phyloP scores from a whole-genome alignment of 352 stramenopile species.

The Pythium insidiosum region DNA sequence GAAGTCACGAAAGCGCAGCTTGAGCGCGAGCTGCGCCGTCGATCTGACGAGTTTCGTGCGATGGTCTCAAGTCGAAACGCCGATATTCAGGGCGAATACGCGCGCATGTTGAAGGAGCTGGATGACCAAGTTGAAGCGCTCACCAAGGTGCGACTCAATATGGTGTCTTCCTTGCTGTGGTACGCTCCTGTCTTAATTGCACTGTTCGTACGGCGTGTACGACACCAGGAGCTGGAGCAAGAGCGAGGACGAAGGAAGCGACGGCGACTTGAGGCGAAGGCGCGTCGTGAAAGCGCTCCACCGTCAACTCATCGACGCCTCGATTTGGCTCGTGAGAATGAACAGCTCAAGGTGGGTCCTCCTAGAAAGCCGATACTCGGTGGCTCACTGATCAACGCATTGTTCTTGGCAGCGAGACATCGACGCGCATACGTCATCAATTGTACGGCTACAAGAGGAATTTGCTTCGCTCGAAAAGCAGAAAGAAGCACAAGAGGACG shows the following conservation, averaged over 20 bases:
- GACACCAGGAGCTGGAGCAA: too few species aligned
- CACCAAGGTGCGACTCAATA: constrained; percentile 5
- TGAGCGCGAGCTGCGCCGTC: constrained; percentile 55
- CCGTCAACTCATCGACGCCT: too few species aligned
- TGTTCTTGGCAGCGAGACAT: too few species aligned
- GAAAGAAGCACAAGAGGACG: too few species aligned
- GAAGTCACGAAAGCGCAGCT: constrained; percentile 54
- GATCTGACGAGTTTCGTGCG: constrained; percentile 54
- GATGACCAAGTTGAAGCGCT: constrained; percentile 53
- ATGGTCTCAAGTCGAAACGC: constrained; percentile 62
- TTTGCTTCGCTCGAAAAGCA: constrained; percentile 29
- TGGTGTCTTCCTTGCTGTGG: too few species aligned
- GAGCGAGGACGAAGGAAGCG: constrained; percentile 35
- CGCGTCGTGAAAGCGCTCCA: too few species aligned
- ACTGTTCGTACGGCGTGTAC: too few species aligned
- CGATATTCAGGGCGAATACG: constrained; percentile 70
- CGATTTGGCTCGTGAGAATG: constrained; percentile 21
- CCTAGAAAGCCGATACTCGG: too few species aligned
- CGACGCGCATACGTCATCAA: too few species aligned
- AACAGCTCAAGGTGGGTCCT: constrained; percentile 16
- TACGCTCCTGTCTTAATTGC: too few species aligned
- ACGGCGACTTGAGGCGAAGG: constrained; percentile 20
- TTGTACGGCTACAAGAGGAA: constrained; percentile 43
- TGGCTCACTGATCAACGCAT: too few species aligned
- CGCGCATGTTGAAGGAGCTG: constrained; percentile 62